Conservation (phyloP, 2,329 filamentous ascomycete genomes). For the Aspergillus tubingensis region DNA sequence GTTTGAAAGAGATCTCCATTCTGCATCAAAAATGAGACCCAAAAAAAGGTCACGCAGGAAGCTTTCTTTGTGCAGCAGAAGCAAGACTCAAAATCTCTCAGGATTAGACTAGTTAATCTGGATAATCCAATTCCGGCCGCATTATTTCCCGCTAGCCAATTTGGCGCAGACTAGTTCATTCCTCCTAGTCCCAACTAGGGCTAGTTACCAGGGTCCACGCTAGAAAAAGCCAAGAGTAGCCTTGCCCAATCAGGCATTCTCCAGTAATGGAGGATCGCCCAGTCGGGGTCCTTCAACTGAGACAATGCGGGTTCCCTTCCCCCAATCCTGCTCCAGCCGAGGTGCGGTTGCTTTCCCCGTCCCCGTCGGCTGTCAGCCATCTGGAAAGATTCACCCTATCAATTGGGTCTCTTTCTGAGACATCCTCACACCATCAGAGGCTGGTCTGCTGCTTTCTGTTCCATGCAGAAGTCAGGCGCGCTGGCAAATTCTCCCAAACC, state of each 20-base stretch:
- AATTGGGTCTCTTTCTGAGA: neutral
- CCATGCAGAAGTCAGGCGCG: neutral
- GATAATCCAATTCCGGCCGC: neutral
- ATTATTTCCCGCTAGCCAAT: neutral
- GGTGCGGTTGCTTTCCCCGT: neutral
- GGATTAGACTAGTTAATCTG: too few species aligned
- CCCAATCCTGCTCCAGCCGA: neutral
- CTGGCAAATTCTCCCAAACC: neutral
- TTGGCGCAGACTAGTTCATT: neutral
- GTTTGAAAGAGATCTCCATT: neutral
- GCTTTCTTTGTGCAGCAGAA: neutral
- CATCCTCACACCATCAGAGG: neutral
- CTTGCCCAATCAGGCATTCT: constrained; percentile 13
- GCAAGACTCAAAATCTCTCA: neutral
- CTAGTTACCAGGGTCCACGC: constrained; percentile 15
- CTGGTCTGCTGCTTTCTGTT: neutral
- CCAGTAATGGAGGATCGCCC: neutral
- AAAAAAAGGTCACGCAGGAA: neutral
- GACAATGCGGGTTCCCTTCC: constrained; percentile 14
- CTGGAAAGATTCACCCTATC: neutral
- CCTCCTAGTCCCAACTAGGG: neutral
- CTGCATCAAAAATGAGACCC: neutral
- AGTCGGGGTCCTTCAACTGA: constrained; percentile 3
- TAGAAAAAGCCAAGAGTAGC: constrained; percentile 27
- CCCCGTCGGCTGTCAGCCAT: neutral